Evolutionary conservation across 305 asterid species (phyloP).

Genomic region (Solanum aculeatissimum): DNA sequence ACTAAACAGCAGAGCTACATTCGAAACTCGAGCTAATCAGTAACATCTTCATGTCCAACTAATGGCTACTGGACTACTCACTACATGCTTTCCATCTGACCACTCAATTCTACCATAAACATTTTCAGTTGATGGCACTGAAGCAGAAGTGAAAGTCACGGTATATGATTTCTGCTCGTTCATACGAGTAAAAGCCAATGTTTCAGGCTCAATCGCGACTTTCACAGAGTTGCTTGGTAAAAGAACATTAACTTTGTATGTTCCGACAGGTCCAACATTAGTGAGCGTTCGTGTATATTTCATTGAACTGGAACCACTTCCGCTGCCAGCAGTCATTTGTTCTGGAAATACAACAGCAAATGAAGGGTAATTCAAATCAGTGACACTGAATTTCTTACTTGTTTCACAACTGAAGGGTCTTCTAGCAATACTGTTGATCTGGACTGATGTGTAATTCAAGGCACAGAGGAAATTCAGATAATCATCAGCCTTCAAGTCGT

Average conservation of each 20-base stretch:
- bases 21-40: neutral
- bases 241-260: slow-evolving; percentile 47
- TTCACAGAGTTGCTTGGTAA: neutral
- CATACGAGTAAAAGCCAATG: neutral
- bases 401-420: slow-evolving; percentile 53
- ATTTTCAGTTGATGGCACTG: neutral
- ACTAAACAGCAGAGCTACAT: neutral
- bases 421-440: slow-evolving; percentile 48
- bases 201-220: slow-evolving; percentile 6
- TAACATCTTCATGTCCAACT: slow-evolving; percentile 20
- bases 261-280: slow-evolving; percentile 64
- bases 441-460: slow-evolving; percentile 45
- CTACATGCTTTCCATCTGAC: slow-evolving; percentile 36
- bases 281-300: slow-evolving; percentile 67
- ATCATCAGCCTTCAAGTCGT: slow-evolving; percentile 39
- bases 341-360: slow-evolving; percentile 42
- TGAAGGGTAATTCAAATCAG: slow-evolving; percentile 83
- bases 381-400: slow-evolving; percentile 39
- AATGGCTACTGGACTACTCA: slow-evolving; percentile 34
- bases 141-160: slow-evolving; percentile 2
- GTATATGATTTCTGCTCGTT: slow-evolving; percentile 12
- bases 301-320: slow-evolving; percentile 20
- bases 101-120: slow-evolving; percentile 33
- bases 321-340: slow-evolving; percentile 12
- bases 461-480: slow-evolving; percentile 73